These are phyloP conservation scores for Ceratocystis colombiana DNA, from an alignment of 2,329 filamentous ascomycete species.

Conservation along the genomic window DNA sequence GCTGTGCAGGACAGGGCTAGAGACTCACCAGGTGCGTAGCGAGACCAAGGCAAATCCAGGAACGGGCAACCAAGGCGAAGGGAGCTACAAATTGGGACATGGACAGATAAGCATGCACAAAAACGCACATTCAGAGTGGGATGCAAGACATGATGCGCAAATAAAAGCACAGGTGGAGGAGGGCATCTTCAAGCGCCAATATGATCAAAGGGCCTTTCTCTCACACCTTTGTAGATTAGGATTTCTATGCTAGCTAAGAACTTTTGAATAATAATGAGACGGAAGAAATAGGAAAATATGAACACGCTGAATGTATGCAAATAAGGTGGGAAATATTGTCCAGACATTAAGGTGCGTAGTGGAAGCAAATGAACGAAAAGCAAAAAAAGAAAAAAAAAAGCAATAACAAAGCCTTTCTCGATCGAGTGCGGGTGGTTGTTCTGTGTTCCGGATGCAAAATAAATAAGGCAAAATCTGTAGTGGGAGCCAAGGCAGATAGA, in stretches of 20 bases:
- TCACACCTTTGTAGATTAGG: conserved; percentile 21
- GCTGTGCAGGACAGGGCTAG: too few relatives aligned
- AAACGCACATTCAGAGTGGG: not conserved
- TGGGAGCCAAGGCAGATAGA: not conserved
- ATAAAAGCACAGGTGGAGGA: not conserved
- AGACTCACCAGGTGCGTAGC: too few relatives aligned
- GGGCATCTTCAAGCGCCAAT: not conserved
- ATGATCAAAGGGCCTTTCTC: conserved; percentile 17
- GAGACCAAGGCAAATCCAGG: not conserved
- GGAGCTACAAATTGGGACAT: not conserved
- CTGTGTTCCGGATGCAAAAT: conserved; percentile 18
- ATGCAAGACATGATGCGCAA: not conserved
- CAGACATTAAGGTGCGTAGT: not conserved
- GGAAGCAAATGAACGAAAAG: not conserved
- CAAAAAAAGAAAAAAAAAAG: not conserved
- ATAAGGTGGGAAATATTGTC: not conserved
- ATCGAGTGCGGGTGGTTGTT: not conserved
- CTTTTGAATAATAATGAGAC: conserved; percentile 22
- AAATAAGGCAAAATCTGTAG: conserved; percentile 6
- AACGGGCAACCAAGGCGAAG: not conserved
- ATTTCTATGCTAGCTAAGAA: conserved; percentile 17
- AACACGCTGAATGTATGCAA: conserved; percentile 11
- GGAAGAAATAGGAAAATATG: conserved; percentile 24
- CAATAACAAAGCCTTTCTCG: conserved; percentile 9
- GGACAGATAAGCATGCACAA: not conserved